These are phyloP conservation scores for Citrullus colocynthis DNA, from an alignment of 306 rosid genomes.

Conservation along the genomic window DNA sequence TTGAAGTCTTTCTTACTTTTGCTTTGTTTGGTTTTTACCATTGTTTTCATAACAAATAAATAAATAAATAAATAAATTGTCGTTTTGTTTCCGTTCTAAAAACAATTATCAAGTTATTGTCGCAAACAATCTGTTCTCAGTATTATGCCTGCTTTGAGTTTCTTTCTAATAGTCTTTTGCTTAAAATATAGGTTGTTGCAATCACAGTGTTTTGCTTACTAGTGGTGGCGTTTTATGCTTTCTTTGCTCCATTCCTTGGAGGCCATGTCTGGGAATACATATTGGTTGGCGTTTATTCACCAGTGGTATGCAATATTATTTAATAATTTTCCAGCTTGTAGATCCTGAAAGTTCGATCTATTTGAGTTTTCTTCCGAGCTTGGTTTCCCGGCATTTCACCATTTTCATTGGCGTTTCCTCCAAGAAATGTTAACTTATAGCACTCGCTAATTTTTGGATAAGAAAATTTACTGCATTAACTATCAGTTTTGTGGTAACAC, in stretches of 20 bases:
- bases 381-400: not conserved
- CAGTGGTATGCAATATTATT: conserved; percentile 44
- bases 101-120: not conserved
- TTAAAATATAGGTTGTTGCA: conserved; percentile 62
- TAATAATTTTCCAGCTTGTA: not conserved
- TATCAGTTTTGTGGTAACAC: not conserved
- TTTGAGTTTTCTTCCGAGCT: not conserved
- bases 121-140: not conserved
- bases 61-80: no score
- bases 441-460: not conserved
- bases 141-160: not conserved
- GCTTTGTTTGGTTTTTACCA: not conserved
- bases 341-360: not conserved
- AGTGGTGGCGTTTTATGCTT: conserved; percentile 87
- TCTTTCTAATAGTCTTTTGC: not conserved
- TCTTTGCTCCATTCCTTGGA: conserved; percentile 89
- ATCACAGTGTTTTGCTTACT: conserved; percentile 77
- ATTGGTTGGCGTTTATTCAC: conserved; percentile 61
- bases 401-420: not conserved
- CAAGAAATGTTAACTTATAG: not conserved
- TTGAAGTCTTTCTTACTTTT: not conserved
- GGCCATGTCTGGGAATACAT: conserved; percentile 67
- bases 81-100: no score
- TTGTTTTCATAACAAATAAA: no score
- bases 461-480: not conserved